Evolutionary conservation across 768 basidiomycete genomes (phyloP), one percentile per base, ranked within the genome.

Genomic region (Trametopsis cervina): DNA sequence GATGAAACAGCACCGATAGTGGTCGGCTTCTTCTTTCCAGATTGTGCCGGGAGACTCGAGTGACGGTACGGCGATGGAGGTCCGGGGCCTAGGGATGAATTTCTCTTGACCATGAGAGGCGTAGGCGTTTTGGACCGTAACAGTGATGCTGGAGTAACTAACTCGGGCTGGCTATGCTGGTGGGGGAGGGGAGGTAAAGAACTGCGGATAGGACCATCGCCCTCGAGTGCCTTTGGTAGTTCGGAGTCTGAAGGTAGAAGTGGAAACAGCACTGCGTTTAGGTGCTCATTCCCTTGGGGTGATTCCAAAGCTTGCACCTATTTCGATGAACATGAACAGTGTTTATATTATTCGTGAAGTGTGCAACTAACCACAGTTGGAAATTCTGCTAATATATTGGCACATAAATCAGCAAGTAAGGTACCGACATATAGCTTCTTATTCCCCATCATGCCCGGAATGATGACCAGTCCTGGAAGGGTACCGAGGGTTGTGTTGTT

Each of bases 391-490:
- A 99, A 70, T 42, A 97, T 78, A 52, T 85, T 81, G 26, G 92
- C 91, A 55, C 90, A 93, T 17, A 96, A 66, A 60, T 92, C 91
- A 15, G 90, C 91, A 47, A 99, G 66, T 36, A 97, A 68, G 15
- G 91, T 91, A 24, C 89, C 89, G 46, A 98, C 74, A 62, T 94
- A 93, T 24, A 90, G 65, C 56, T 80, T 85, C 63, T 91, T 89
- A 58, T 94, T 91, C 4, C 86, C 87, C 80, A 92, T 89, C 56
- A 82, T 77, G 53, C 76, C 80, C 2, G 92, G 93, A 42, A 96
- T 87, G 22, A 89, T 73, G 17, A 88, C 78, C 29, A 93, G 62
- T 15, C 85, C 84, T 22, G 78, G 71, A 12, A 79, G 68, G 44
- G 80, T 78, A 6, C 74, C 74, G 24, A 78, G 65, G 51, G 78